Percentiles rank a stretch among this genome's conserved stretches.
phyloP scores from a whole-genome alignment of 345 rosid species.

The Corymbia maculata region DNA sequence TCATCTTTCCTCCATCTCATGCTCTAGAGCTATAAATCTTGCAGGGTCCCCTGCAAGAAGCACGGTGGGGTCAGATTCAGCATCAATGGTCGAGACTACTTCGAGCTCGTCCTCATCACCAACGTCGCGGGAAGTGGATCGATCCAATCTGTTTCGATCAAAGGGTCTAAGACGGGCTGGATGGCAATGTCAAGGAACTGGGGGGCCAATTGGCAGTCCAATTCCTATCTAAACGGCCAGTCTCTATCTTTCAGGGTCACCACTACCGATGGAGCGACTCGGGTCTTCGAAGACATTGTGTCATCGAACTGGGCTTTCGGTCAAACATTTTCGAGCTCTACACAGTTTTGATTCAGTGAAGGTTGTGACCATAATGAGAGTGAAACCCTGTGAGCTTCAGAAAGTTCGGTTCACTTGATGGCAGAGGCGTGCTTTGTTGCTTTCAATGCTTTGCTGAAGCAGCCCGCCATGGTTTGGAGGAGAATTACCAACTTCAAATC shows the following conservation, averaged over 20 bases:
- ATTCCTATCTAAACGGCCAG: slow-evolving; percentile 71
- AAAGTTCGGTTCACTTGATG: background rate
- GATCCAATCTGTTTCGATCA: slow-evolving; percentile 47
- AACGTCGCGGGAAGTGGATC: slow-evolving; percentile 84
- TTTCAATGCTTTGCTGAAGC: slow-evolving; percentile 6
- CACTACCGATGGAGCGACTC: slow-evolving; percentile 51
- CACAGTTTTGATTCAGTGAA: slow-evolving; percentile 30
- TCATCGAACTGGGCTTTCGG: slow-evolving; percentile 73
- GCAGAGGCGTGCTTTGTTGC: slow-evolving; percentile 25
- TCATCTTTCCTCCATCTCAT: background rate
- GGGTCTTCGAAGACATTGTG: slow-evolving; percentile 30
- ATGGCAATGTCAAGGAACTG: slow-evolving; percentile 87
- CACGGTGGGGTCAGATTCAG: slow-evolving; percentile 88
- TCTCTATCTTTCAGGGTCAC: slow-evolving; percentile 68
- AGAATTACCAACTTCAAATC: background rate
- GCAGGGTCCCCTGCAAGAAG: slow-evolving; percentile 82
- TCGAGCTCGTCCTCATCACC: slow-evolving; percentile 69
- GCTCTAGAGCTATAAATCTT: background rate
- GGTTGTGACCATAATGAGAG: background rate
- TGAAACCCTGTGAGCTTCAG: background rate
- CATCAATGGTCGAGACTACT: slow-evolving; percentile 75
- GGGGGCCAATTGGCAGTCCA: slow-evolving; percentile 98
- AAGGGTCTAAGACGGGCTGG: slow-evolving; percentile 77
- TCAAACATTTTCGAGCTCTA: slow-evolving; percentile 32
- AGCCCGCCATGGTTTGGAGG: slow-evolving; percentile 19